phyloP scores from a whole-genome alignment of 768 basidiomycete genomes.

The Lentinula sp. region DNA sequence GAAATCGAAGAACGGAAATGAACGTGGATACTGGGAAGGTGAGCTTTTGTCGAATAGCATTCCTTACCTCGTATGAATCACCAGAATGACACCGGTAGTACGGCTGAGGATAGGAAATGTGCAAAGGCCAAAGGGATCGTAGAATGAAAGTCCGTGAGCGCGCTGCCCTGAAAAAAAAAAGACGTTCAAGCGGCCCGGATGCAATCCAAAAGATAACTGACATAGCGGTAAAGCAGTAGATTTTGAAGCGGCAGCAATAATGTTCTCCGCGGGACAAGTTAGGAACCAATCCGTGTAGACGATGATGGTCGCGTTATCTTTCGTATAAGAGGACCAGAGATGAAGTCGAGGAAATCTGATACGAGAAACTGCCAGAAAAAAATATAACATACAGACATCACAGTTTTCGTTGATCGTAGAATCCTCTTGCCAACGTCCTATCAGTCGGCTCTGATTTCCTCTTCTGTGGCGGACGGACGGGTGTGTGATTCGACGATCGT shows the following conservation, averaged over 20 bases:
- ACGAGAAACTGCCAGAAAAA: too few species aligned
- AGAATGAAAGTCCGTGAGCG: constrained; percentile 12
- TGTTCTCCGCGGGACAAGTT: constrained; percentile 11
- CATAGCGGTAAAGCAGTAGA: constrained; percentile 11
- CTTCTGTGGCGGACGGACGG: not conserved
- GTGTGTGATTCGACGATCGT: not conserved
- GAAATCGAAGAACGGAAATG: not conserved
- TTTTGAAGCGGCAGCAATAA: constrained; percentile 9
- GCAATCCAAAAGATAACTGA: not conserved
- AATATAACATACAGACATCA: constrained; percentile 6
- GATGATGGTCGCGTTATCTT: constrained; percentile 13
- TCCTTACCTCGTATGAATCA: constrained; percentile 13
- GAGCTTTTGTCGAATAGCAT: not conserved
- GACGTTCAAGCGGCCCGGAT: not conserved
- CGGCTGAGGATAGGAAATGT: constrained; percentile 12
- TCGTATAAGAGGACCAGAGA: too few species aligned
- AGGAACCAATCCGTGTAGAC: constrained; percentile 8
- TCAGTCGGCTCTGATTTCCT: not conserved
- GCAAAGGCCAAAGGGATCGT: constrained; percentile 11
- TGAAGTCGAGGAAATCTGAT: not conserved
- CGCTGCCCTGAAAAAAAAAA: constrained; percentile 7
- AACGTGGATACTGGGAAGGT: not conserved
- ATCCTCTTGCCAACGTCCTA: not conserved
- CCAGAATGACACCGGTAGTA: constrained; percentile 16
- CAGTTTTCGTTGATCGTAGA: constrained; percentile 2